Evolutionary conservation across 352 stramenopile genomes (phyloP), one percentile per base, ranked within the genome.

Genomic region (Phytophthora megakarya): DNA sequence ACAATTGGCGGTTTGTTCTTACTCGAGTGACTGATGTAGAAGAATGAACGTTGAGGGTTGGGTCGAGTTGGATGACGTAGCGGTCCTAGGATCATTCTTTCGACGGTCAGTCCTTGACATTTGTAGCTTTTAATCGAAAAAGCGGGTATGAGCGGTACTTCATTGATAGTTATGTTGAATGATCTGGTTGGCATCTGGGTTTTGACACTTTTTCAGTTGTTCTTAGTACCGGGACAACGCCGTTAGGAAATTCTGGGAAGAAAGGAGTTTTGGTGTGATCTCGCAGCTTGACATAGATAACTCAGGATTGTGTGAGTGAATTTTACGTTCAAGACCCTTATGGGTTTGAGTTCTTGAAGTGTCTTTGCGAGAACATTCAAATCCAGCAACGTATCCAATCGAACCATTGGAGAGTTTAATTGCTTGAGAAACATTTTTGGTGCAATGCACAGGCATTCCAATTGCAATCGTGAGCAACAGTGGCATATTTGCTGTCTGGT

Each of bases 401-500:
- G 16, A 46, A 38, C 35, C 48, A 15, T 46, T 45, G 6, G 35
- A 55, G 33, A 55, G 32, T 33, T 33, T 55, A 30, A 44, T 55
- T 3, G 23, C 32, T 56, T 45, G 35, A 13, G 19, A 46, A 45
- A 56, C 21, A 23, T 45, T 45, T 38, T 56, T 45, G 23, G 33
- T 37, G 22, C 33, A 56, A 28, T 56, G 48, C 6, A 56, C 21
- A 5, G 48, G 48, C 39, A 45, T 45, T 28, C 39, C n/a, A 3
- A n/a, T 18, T 26, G 39, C n/a, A 26, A 45, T 45, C 2, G 32
- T 9, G 9, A 46, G 33, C 35, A 46, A 37, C 4, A 26, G 33
- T 3, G 48, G 48, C 48, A 56, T 56, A 37, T 55, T 56, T 35
- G 13, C 33, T 15, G 19, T 35, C 33, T 56, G 23, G 22, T 56